These are phyloP conservation scores for Panaeolus cyanescens DNA, from an alignment of 768 basidiomycete species.

Conservation along the genomic window DNA sequence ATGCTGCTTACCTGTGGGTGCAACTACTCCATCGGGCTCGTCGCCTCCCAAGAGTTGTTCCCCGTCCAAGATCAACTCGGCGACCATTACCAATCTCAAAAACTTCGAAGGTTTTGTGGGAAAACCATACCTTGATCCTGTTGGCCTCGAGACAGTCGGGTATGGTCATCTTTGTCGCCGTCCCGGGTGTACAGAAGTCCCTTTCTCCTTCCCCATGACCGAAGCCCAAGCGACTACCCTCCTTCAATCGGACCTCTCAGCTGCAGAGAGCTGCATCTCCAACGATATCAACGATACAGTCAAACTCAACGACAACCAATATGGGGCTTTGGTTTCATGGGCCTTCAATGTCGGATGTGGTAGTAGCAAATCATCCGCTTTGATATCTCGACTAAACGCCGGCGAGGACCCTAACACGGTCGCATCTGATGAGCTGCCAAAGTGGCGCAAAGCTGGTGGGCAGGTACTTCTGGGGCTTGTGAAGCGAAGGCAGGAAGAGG, in stretches of 20 bases:
- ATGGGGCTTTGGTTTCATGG: conserved; percentile 29
- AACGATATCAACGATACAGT: conserved; percentile 20
- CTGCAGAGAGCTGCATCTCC: conserved; percentile 22
- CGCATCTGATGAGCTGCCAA: conserved; percentile 29
- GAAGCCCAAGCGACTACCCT: conserved; percentile 23
- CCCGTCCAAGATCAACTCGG: conserved; percentile 22
- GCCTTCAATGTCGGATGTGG: conserved; percentile 29
- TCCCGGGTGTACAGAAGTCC: conserved; percentile 26
- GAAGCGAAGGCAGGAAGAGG: conserved; percentile 23
- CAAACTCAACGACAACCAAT: conserved; percentile 29
- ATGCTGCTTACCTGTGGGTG: conserved; percentile 21
- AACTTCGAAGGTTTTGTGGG: conserved; percentile 31
- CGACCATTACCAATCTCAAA: conserved; percentile 26
- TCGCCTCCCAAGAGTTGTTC: conserved; percentile 8
- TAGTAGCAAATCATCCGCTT: conserved; percentile 20
- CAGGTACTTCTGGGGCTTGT: conserved; percentile 25
- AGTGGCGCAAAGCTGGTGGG: conserved; percentile 28
- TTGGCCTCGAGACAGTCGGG: conserved; percentile 34
- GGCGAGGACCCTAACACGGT: conserved; percentile 31
- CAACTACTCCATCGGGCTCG: neutral
- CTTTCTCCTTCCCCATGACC: conserved; percentile 29
- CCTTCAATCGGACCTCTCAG: conserved; percentile 22
- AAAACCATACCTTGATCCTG: conserved; percentile 29
- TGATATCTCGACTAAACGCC: conserved; percentile 26
- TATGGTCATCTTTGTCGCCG: conserved; percentile 29